Percentiles rank a stretch among this genome's conserved stretches.
Evolutionary conservation across 371 early-diverging fungal genomes (phyloP).

Genomic region (Lichtheimia hyalospora): DNA sequence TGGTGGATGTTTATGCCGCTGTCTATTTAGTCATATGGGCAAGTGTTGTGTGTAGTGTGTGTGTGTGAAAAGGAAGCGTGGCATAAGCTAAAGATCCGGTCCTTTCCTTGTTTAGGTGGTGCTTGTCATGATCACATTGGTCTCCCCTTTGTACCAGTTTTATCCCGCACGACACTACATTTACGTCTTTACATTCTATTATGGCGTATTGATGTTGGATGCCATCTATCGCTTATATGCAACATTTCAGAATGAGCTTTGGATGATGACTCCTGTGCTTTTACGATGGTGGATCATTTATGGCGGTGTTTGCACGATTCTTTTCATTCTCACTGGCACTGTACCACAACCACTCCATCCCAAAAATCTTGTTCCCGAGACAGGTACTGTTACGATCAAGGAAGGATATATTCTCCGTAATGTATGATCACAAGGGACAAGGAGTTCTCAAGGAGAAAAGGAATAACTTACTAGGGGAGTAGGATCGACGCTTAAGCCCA

Average conservation of each 20-base stretch:
- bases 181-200: conserved; percentile 8
- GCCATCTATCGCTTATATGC: conserved; percentile 1
- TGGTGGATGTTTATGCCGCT: not conserved
- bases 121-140: not conserved
- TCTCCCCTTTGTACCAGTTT: conserved; percentile 8
- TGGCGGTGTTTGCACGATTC: not conserved
- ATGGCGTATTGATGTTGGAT: conserved; percentile 1
- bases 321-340: conserved; percentile 12
- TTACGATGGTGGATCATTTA: not conserved
- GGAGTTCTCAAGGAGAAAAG: conserved; percentile 21
- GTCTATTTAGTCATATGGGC: conserved; percentile 4
- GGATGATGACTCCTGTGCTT: not conserved
- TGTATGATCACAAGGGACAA: not conserved
- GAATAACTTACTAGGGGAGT: not conserved
- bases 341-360: conserved; percentile 35
- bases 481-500: conserved; percentile 29
- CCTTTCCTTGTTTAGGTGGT: conserved; percentile 2
- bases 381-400: too few relatives aligned
- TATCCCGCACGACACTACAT: conserved; percentile 10
- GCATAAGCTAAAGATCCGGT: too few relatives aligned
- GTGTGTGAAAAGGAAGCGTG: not conserved
- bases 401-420: too few relatives aligned
- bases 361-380: conserved; percentile 16
- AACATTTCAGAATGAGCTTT: not conserved
- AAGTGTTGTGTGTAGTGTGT: not conserved